These are phyloP conservation scores for Parafenestella ontariensis DNA, from an alignment of 2,329 filamentous ascomycete genomes.

Conservation along the genomic window DNA sequence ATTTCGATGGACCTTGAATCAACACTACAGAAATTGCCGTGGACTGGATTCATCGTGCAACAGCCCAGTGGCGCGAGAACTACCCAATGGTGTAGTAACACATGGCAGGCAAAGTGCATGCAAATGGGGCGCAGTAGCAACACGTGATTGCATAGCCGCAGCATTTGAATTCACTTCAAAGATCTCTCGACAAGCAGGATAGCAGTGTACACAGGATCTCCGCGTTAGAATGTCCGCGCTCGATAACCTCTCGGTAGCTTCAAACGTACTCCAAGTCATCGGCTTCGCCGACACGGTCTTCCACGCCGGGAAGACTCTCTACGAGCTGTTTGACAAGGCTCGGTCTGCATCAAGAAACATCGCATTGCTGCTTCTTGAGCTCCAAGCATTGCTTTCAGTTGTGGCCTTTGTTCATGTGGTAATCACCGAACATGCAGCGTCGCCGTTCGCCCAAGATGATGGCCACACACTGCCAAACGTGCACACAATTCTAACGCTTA, in stretches of 20 bases:
- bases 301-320: constrained; percentile 1
- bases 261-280: constrained; percentile 7
- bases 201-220: background rate
- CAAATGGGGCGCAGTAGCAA: background rate
- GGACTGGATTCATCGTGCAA: background rate
- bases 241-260: constrained; percentile 2
- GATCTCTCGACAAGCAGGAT: background rate
- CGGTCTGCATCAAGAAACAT: constrained; percentile 5
- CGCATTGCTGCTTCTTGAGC: constrained; percentile 5
- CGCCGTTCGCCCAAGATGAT: constrained; percentile 5
- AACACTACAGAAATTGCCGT: background rate
- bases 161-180: background rate
- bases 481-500: constrained; percentile 5
- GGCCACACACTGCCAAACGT: constrained; percentile 8
- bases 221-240: background rate
- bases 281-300: constrained; percentile 9
- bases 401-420: constrained; percentile 4
- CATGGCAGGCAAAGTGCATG: background rate
- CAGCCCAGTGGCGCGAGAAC: background rate
- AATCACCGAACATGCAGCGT: constrained; percentile 3
- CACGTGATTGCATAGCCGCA: background rate
- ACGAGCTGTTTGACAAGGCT: constrained; percentile 9
- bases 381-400: constrained; percentile 8
- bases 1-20: no score
- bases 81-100: background rate